A percentile compares a stretch with the other conserved stretches of the same genome.
Evolutionary conservation across 2,329 filamentous ascomycete genomes (phyloP).

Genomic region (Apiospora malaysiana): DNA sequence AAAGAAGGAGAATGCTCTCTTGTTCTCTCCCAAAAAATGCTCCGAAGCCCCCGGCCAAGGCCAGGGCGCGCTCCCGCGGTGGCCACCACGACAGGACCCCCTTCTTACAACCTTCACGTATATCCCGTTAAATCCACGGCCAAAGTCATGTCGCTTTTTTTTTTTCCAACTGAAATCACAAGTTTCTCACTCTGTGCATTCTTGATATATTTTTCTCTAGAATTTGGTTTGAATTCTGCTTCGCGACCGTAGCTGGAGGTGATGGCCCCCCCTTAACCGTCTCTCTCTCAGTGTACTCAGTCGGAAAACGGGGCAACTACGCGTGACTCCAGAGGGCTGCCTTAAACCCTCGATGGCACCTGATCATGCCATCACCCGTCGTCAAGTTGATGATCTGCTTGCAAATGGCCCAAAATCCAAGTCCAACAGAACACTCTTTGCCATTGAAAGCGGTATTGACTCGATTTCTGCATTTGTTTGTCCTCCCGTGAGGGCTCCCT

Average conservation of each 20-base stretch:
- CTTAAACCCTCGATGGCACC: conserved; percentile 13
- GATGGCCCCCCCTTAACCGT: background rate
- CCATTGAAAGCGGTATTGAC: background rate
- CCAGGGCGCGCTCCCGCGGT: conserved; percentile 15
- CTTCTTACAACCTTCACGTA: conserved; percentile 1
- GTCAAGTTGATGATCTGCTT: background rate
- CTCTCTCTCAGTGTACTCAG: background rate
- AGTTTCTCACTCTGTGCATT: background rate
- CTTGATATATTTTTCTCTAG: background rate
- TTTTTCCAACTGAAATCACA: background rate
- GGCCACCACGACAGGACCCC: conserved; percentile 12
- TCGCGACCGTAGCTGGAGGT: background rate
- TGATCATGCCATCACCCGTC: conserved; percentile 16
- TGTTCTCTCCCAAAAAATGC: conserved; percentile 13
- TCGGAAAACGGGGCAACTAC: background rate
- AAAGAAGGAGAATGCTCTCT: conserved; percentile 17
- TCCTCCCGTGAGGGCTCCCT: background rate
- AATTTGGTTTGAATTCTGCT: background rate
- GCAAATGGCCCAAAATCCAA: background rate
- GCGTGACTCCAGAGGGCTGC: conserved; percentile 13
- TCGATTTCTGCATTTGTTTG: background rate
- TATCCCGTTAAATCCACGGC: background rate
- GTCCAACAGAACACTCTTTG: background rate
- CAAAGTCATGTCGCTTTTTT: background rate
- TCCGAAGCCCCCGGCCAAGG: conserved; percentile 18